Percentiles rank a stretch among this genome's conserved stretches.
Evolutionary conservation across 306 rosid species (phyloP).

Genomic region (Pueraria montana): DNA sequence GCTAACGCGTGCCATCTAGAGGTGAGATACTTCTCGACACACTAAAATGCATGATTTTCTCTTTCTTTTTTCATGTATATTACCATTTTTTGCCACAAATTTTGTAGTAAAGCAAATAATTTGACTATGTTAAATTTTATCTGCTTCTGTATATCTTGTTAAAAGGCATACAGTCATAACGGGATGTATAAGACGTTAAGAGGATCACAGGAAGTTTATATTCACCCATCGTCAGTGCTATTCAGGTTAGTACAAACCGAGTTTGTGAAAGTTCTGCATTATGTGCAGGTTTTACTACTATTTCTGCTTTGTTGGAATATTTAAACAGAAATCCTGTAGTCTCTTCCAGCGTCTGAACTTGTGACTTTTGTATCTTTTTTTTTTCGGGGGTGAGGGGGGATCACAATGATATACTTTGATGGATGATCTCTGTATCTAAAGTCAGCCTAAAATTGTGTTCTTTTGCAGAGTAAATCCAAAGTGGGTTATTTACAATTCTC

Average conservation of each 20-base stretch:
- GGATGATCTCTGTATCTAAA: neutral
- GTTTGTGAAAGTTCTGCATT: constrained; percentile 27
- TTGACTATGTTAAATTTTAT: constrained; percentile 2
- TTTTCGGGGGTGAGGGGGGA: neutral
- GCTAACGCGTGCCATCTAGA: constrained; percentile 83
- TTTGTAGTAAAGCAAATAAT: constrained; percentile 35
- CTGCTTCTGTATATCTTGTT: constrained; percentile 43
- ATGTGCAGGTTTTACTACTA: constrained; percentile 15
- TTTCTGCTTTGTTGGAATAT: constrained; percentile 20
- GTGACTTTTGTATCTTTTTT: neutral
- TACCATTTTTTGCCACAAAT: neutral
- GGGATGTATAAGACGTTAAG: constrained; percentile 89
- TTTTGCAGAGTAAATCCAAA: constrained; percentile 91
- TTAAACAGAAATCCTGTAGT: constrained; percentile 12
- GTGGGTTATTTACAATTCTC: constrained; percentile 84
- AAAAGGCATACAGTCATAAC: constrained; percentile 80
- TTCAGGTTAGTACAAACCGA: constrained; percentile 71
- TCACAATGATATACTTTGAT: neutral
- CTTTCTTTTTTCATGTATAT: constrained; percentile 31
- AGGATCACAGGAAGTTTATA: constrained; percentile 89
- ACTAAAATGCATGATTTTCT: constrained; percentile 30
- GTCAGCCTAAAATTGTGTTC: constrained; percentile 7
- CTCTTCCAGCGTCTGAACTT: constrained; percentile 12
- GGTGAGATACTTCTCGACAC: constrained; percentile 57
- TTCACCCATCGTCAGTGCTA: constrained; percentile 93